Evolutionary conservation across 202 grass and related monocot species (phyloP).

Genomic region (Eragrostis tef): DNA sequence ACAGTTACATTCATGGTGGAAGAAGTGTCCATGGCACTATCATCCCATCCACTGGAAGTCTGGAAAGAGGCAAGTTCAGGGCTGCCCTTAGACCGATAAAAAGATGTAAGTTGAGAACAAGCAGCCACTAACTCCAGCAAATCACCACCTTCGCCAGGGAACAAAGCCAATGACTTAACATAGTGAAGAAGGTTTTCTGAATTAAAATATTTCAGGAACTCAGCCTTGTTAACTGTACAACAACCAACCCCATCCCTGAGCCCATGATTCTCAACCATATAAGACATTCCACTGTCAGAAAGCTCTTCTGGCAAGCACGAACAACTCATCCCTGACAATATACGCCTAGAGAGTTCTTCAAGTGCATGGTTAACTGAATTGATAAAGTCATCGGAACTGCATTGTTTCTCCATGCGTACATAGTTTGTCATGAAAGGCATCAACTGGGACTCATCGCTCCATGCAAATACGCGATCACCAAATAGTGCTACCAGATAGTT

Average conservation of each 20-base stretch:
- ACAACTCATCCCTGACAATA: constrained; percentile 59
- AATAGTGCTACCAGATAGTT: constrained; percentile 69
- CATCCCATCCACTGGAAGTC: constrained; percentile 45
- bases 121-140: constrained; percentile 55
- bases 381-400: constrained; percentile 55
- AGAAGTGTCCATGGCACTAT: constrained; percentile 40
- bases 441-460: constrained; percentile 77
- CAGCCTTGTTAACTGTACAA: constrained; percentile 46
- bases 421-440: constrained; percentile 67
- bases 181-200: constrained; percentile 59
- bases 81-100: constrained; percentile 61
- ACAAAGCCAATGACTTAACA: constrained; percentile 51
- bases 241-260: constrained; percentile 58
- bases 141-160: constrained; percentile 53
- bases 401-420: constrained; percentile 67
- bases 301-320: constrained; percentile 56
- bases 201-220: constrained; percentile 58
- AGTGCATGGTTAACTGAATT: constrained; percentile 59
- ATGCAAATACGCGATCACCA: constrained; percentile 68
- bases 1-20: constrained; percentile 4
- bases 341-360: constrained; percentile 67
- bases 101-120: constrained; percentile 67
- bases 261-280: constrained; percentile 61
- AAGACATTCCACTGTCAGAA: constrained; percentile 45
- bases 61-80: constrained; percentile 58